Base-by-base conservation (phyloP, 2,329 filamentous ascomycete genomes). In the Colletotrichum caudatum region DNA sequence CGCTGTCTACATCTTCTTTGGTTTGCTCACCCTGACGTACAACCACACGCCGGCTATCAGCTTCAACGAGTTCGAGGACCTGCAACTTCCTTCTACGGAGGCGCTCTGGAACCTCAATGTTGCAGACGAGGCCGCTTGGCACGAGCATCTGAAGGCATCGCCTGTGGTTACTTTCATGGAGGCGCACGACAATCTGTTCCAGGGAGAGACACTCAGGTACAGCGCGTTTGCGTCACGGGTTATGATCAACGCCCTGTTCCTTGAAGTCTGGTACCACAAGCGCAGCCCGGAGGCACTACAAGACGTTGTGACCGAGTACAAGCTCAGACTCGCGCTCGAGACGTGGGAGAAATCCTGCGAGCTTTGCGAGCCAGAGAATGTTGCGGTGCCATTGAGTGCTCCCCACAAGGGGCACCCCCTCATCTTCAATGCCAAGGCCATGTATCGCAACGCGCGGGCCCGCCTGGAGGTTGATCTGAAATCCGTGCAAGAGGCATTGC, bases 211-310 rank as follows among this genome's bases (percentile, higher is more conserved):
- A 69, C 89, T 95, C 63, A 92, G 92, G 76, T 99, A 98, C 86
- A 98, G 95, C 79, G 95, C 95, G 1, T 99, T 98, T 80, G 95
- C 95, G 6, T 97, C 96, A 14, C 94, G 96, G 74, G 94, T 98
- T 74, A 97, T 99, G 94, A 98, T 98, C 87, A 99, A 98, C 78
- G 95, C 96, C 14, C 87, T 99, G 74, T 99, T 98, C 87, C 88
- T 99, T 60, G 96, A 98, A 82, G 95, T 98, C 3, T 99, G 96
- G 96, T 97, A 97, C 80, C 94, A 98, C 85, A 98, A 98, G 89
- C 93, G 96, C 78, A 98, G 94, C 81, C 95, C 95, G n/a, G 95
- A 98, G 81, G 95, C 95, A 62, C 87, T 98, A 51, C 96, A 98
- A 83, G 95, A 98, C 79, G 95, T 98, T 50, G 95, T 98, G 56